phyloP scores from a whole-genome alignment of 805 yeast species.

The Isabelozyma pseudorhagii region DNA sequence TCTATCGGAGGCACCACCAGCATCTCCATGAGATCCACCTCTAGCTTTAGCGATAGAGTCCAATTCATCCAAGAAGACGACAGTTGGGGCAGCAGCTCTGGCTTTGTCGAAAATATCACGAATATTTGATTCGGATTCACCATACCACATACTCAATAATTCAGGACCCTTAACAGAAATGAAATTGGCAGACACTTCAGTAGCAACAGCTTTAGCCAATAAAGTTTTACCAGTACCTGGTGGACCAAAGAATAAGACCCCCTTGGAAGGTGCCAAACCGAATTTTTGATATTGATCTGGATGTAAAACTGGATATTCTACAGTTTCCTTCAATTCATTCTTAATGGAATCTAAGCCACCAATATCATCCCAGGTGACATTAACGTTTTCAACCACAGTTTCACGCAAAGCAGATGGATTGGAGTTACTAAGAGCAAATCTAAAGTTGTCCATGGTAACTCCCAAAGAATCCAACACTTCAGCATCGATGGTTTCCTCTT shows the following conservation, averaged over 20 bases:
- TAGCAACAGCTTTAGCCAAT: slow-evolving; percentile 98
- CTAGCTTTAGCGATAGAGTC: slow-evolving; percentile 97
- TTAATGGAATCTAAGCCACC: slow-evolving; percentile 97
- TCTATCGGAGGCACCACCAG: slow-evolving; percentile 96
- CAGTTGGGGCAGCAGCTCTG: slow-evolving; percentile 99
- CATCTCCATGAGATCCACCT: slow-evolving; percentile 87
- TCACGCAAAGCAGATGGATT: slow-evolving; percentile 99
- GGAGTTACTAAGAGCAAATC: slow-evolving; percentile 95
- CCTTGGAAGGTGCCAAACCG: slow-evolving; percentile 96
- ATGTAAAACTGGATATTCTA: slow-evolving; percentile 97
- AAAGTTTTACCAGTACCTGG: slow-evolving; percentile 99
- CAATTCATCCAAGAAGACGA: slow-evolving; percentile 95
- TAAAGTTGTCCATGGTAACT: slow-evolving; percentile 98
- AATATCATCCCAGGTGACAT: slow-evolving; percentile 98
- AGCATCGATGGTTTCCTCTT: slow-evolving; percentile 95
- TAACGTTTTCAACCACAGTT: slow-evolving; percentile 97
- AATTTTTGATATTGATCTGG: slow-evolving; percentile 98
- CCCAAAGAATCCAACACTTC: slow-evolving; percentile 95
- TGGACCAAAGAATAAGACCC: slow-evolving; percentile 98
- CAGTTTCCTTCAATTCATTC: slow-evolving; percentile 97
- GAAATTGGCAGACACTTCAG: slow-evolving; percentile 97
- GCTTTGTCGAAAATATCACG: slow-evolving; percentile 98
- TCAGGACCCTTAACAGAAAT: slow-evolving; percentile 97
- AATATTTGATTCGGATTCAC: slow-evolving; percentile 96
- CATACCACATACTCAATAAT: slow-evolving; percentile 97